These are phyloP conservation scores for Eutrema heterophyllum DNA, from an alignment of 345 rosid species.

Conservation along the genomic window DNA sequence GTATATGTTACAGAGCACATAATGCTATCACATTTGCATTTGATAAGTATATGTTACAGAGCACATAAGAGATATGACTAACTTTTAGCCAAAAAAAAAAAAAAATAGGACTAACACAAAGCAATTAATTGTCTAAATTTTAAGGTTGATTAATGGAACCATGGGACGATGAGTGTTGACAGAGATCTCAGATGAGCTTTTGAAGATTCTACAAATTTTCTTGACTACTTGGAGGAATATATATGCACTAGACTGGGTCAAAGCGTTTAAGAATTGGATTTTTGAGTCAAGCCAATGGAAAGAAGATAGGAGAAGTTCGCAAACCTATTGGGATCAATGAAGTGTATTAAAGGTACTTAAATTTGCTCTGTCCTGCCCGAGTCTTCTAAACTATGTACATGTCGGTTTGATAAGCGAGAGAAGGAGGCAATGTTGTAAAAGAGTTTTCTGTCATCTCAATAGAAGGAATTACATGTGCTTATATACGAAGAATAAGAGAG, in stretches of 20 bases:
- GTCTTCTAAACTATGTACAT: neutral
- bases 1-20: neutral
- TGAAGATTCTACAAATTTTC: conserved; percentile 71
- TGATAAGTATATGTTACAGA: neutral
- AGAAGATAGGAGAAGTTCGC: conserved; percentile 43
- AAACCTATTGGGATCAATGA: conserved; percentile 66
- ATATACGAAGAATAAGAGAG: too few relatives aligned
- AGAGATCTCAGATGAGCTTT: conserved; percentile 84
- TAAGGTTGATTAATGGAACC: conserved; percentile 73
- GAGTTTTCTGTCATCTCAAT: too few relatives aligned
- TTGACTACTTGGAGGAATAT: conserved; percentile 54
- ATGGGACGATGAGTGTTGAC: conserved; percentile 91
- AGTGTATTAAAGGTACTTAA: conserved; percentile 72
- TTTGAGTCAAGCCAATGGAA: conserved; percentile 42
- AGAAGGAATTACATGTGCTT: too few relatives aligned
- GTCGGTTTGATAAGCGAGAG: too few relatives aligned
- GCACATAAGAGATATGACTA: too few relatives aligned
- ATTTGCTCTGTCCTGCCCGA: neutral
- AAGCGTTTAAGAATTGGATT: conserved; percentile 69
- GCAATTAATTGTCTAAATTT: neutral
- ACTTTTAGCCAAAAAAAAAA: too few relatives aligned
- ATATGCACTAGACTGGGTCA: conserved; percentile 53
- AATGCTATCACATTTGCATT: neutral
- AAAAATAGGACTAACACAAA: neutral
- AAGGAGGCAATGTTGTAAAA: too few relatives aligned